Base-by-base conservation (phyloP, 345 rosid species). In the Mallotus nudiflorus region DNA sequence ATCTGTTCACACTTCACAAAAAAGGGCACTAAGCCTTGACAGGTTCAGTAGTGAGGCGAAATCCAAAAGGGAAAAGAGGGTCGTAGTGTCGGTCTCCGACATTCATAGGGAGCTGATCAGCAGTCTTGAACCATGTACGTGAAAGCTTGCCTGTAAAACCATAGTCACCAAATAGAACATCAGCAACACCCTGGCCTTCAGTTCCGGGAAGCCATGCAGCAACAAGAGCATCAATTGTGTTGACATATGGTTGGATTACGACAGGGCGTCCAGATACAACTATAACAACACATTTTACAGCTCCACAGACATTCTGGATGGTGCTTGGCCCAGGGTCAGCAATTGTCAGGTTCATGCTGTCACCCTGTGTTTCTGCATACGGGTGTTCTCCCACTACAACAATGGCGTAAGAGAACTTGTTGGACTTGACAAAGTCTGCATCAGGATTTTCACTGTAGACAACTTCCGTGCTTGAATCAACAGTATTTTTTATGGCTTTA, bases 151-250 rank as follows among this genome's bases (percentile, higher is more conserved):
- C 97, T n/a, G 81, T 86, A 75, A 90, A 95, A 64, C 92, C 88
- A 73, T 84, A 81, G 57, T 95, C 96, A 20, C 99, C 99, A 65
- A 86, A 95, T 40, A 92, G 73, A 54, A 85, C 88, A 78, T 86
- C 97, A 7, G 93, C 75, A 28, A 89, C 82, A 3, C 93, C 97
- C 65, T 84, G 81, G 22, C 93, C 93, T 83, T 89, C 97, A 12
- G 81, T 83, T 65, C 90, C 95, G 0, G 90, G 95, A 14, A 89
- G 85, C 97, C 93, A 87, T 16, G 95, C 97, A 3, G 91, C 91
- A 6, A 85, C 88, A 15, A 87, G 73, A 61, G 88, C 92, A 44
- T 81, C 87, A 10, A 83, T 77, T 14, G 10, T 1, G 59, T 85
- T 81, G 4, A 85, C 37, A 60, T 86, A 83, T 11, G 91, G 89